Evolutionary conservation across 2,329 filamentous ascomycete species (phyloP), one percentile per base, ranked within the genome.

Genomic region (Aschersonia sp.): DNA sequence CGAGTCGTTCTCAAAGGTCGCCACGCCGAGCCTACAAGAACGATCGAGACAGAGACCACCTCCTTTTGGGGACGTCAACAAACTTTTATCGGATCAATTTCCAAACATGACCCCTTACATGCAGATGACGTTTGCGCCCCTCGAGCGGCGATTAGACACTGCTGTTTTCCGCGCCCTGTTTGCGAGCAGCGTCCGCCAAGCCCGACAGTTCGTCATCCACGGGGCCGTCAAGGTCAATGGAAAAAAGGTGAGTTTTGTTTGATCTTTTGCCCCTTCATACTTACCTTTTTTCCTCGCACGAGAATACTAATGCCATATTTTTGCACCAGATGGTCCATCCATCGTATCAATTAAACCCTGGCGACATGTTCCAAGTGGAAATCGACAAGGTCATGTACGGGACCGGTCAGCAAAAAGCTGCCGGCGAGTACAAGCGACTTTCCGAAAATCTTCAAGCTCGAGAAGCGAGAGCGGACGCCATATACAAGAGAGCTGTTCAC

Each of bases 301-400:
- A 37, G 10, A 39, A 43, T 44, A 46, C 50, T 30, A 4, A 30
- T 1, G 7, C 11, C 12, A 8, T 14, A 5, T n/a, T n/a, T 42
- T 42, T n/a, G 14, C 22, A 22, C 42, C 48, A 95, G 90, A 95
- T 97, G 85, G 74, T 77, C 53, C 86, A 92, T 60, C 89, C 92
- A 7, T 85, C 87, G 48, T 98, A 98, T 65, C 81, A 88, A 54
- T 77, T 98, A 40, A 98, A 98, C 65, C 94, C 92, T 3, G 92
- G 92, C 56, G 92, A 98, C 63, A 87, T 98, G 80, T 98, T 98
- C 73, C 87, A 94, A 63, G 90, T 98, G 57, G 85, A 96, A 22
- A 75, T 85, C 37, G 87, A 95, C 40, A 80, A 83, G 56, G 92
- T 98, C 49, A 75, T 98, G 65, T 89, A 77, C 58, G 90, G 87